Evolutionary conservation across 331 rosid genomes (phyloP).

Genomic region (Phaseolus coccineus): DNA sequence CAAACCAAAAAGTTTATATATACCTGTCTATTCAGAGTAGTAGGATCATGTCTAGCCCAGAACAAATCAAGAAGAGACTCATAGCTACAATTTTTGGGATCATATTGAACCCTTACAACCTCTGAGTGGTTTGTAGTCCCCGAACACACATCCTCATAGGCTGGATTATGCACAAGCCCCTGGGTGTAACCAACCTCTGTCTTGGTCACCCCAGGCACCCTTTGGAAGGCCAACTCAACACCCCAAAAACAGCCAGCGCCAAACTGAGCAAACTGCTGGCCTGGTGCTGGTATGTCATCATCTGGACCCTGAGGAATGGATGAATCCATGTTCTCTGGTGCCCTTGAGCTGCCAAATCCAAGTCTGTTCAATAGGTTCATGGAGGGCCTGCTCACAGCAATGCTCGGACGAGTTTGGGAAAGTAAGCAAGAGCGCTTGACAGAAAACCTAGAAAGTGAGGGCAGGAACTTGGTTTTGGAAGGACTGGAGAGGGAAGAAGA

Average conservation of each 20-base stretch:
- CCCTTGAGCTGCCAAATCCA: constrained; percentile 68
- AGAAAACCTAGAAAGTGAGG: constrained; percentile 53
- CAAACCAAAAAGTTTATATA: not conserved
- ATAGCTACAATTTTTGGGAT: constrained; percentile 71
- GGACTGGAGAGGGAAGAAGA: constrained; percentile 54
- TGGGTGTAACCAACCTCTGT: constrained; percentile 92
- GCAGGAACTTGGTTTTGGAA: constrained; percentile 51
- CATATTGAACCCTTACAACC: constrained; percentile 88
- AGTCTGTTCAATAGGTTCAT: constrained; percentile 84
- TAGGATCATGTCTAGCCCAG: constrained; percentile 92
- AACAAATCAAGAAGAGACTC: constrained; percentile 78
- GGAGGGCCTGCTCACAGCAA: constrained; percentile 53
- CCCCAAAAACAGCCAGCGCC: constrained; percentile 99
- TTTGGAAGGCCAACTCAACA: constrained; percentile 87
- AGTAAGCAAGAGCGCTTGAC: constrained; percentile 51
- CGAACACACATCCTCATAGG: constrained; percentile 82
- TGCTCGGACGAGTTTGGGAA: constrained; percentile 51
- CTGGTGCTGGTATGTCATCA: constrained; percentile 79
- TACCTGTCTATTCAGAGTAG: constrained; percentile 91
- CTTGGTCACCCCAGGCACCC: constrained; percentile 79
- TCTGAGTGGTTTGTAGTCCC: constrained; percentile 78
- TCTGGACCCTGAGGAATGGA: constrained; percentile 83
- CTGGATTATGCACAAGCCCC: constrained; percentile 78
- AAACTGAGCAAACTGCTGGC: constrained; percentile 84
- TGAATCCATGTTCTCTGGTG: constrained; percentile 62